These are phyloP conservation scores for Dryas drummondii DNA, from an alignment of 306 rosid genomes.

Conservation along the genomic window DNA sequence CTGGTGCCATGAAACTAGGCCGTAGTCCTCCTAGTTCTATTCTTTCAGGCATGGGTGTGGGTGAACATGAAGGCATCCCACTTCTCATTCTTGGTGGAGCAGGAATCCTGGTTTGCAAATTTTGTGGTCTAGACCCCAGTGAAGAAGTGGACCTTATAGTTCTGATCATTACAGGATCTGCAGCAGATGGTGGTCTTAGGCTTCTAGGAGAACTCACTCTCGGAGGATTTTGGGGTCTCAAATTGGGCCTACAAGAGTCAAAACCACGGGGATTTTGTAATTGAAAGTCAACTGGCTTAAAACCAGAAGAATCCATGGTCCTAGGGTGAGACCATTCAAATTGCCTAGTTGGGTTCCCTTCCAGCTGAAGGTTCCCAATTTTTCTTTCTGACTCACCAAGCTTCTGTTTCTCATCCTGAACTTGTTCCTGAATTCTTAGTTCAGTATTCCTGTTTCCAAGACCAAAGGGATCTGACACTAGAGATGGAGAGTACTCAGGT, in stretches of 20 bases:
- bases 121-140: conserved; percentile 36
- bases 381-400: conserved; percentile 29
- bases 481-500: conserved; percentile 17
- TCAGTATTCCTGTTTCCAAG: conserved; percentile 32
- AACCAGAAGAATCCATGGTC: conserved; percentile 32
- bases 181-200: conserved; percentile 41
- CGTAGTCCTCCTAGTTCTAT: conserved; percentile 39
- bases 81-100: conserved; percentile 53
- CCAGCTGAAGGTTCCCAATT: conserved; percentile 33
- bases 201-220: conserved; percentile 38
- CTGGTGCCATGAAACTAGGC: conserved; percentile 61
- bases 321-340: conserved; percentile 41
- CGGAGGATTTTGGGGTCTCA: conserved; percentile 30
- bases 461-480: conserved; percentile 26
- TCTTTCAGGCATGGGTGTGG: conserved; percentile 34
- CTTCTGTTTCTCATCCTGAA: conserved; percentile 40
- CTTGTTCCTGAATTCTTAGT: conserved; percentile 30
- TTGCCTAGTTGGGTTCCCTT: conserved; percentile 33
- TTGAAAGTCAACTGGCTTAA: conserved; percentile 31
- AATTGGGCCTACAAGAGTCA: conserved; percentile 26
- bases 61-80: conserved; percentile 33
- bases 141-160: conserved; percentile 37
- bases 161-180: conserved; percentile 43
- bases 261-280: conserved; percentile 37
- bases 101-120: conserved; percentile 30